Conservation (phyloP, 768 basidiomycete species). For the Lentinula raphanica region DNA sequence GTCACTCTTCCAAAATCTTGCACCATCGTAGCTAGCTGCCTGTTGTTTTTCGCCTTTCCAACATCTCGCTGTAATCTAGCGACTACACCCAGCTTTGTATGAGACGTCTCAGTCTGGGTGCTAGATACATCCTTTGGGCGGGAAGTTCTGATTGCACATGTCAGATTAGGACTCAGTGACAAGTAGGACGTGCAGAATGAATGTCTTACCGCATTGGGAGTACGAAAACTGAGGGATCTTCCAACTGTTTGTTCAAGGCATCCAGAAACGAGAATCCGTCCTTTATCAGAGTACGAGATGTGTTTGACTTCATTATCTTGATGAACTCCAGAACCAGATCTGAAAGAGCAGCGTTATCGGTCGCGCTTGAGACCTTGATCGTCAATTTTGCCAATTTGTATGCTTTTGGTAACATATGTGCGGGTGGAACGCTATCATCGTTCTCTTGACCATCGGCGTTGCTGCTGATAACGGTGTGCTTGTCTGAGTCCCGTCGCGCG, state of each 20-base stretch:
- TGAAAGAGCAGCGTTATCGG: conserved; percentile 52
- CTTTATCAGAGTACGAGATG: conserved; percentile 60
- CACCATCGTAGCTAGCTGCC: conserved; percentile 57
- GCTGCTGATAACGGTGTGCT: conserved; percentile 40
- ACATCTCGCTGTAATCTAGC: conserved; percentile 55
- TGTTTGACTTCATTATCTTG: conserved; percentile 58
- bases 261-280: conserved; percentile 71
- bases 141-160: background rate
- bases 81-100: conserved; percentile 56
- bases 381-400: conserved; percentile 45
- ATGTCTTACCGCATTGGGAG: conserved; percentile 48
- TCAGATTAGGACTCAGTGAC: background rate
- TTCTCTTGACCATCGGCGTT: conserved; percentile 20
- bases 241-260: conserved; percentile 63
- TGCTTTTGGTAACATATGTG: conserved; percentile 44
- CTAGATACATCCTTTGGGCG: background rate
- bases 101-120: conserved; percentile 17
- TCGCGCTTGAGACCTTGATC: conserved; percentile 35
- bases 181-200: background rate
- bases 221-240: conserved; percentile 58
- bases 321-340: conserved; percentile 54
- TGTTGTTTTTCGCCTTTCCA: conserved; percentile 42
- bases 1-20: conserved; percentile 67
- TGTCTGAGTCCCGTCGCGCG: conserved; percentile 19
- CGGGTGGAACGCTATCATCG: conserved; percentile 19